Evolutionary conservation across 2,329 filamentous ascomycete species (phyloP).

Genomic region (Cyclaneusma minus): DNA sequence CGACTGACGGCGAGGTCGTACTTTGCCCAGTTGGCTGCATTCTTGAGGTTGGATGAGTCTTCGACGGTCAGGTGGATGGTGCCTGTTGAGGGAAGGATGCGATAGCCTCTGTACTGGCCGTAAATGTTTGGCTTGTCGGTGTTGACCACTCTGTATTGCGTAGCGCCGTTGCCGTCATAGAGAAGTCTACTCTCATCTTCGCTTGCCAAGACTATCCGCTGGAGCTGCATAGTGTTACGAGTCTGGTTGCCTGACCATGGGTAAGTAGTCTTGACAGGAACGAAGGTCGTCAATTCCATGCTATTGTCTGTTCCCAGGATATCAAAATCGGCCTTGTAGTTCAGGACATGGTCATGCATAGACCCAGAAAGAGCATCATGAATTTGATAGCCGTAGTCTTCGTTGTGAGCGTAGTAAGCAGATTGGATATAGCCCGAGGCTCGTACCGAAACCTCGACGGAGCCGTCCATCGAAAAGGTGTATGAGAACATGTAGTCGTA

Average conservation of each 20-base stretch:
- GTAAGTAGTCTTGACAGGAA: constrained; percentile 17
- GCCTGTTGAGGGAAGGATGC: constrained; percentile 21
- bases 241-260: constrained; percentile 22
- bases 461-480: constrained; percentile 33
- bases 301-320: constrained; percentile 31
- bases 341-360: constrained; percentile 40
- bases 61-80: constrained; percentile 22
- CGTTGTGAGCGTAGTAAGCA: constrained; percentile 24
- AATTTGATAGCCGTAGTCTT: constrained; percentile 33
- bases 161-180: constrained; percentile 22
- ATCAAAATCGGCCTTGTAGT: constrained; percentile 38
- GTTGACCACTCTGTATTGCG: constrained; percentile 24
- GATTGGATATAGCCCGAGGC: constrained; percentile 37
- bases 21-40: constrained; percentile 20
- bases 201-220: constrained; percentile 17
- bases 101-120: constrained; percentile 26
- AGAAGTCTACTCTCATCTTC: constrained; percentile 15
- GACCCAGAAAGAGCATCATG: constrained; percentile 29
- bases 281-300: constrained; percentile 20
- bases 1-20: constrained; percentile 24
- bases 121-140: constrained; percentile 21
- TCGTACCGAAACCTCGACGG: constrained; percentile 28
- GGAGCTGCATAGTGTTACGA: constrained; percentile 16
- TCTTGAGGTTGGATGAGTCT: constrained; percentile 20
- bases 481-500: constrained; percentile 38